These are phyloP conservation scores for Auriscalpium vulgare DNA, from an alignment of 768 basidiomycete species.

Conservation along the genomic window DNA sequence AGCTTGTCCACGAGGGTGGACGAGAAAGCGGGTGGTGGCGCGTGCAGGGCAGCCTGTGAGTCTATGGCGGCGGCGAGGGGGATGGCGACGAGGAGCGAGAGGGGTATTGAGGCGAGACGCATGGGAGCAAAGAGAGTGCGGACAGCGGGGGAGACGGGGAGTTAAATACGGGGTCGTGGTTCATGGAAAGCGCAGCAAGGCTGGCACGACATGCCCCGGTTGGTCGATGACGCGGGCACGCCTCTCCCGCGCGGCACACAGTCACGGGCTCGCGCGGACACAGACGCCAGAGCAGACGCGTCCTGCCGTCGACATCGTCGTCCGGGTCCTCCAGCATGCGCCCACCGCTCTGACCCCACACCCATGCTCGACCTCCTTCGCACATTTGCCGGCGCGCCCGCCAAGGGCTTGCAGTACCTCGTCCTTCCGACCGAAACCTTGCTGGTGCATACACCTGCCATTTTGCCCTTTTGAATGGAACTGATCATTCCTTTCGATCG, in stretches of 20 bases:
- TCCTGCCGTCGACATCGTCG: not conserved
- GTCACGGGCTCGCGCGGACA: no score
- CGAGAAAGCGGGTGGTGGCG: slow-evolving; percentile 25
- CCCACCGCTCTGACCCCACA: not conserved
- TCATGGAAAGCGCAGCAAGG: not conserved
- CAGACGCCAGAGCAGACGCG: no score
- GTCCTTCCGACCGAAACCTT: slow-evolving; percentile 46
- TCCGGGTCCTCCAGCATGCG: not conserved
- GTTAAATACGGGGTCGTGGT: not conserved
- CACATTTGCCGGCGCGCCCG: slow-evolving; percentile 44
- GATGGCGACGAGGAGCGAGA: slow-evolving; percentile 27
- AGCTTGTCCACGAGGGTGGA: slow-evolving; percentile 76
- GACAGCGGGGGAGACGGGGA: not conserved
- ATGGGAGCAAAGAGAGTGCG: slow-evolving; percentile 17
- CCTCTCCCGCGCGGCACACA: not conserved
- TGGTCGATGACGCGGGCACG: slow-evolving; percentile 1
- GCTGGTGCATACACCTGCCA: slow-evolving; percentile 37
- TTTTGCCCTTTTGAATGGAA: not conserved
- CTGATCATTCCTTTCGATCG: slow-evolving; percentile 4
- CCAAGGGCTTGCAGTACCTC: slow-evolving; percentile 48
- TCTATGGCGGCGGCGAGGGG: slow-evolving; percentile 28
- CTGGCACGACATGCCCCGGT: not conserved
- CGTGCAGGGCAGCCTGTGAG: slow-evolving; percentile 26
- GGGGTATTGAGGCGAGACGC: slow-evolving; percentile 28
- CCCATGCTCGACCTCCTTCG: slow-evolving; percentile 40